phyloP scores from a whole-genome alignment of 2,329 filamentous ascomycete species.

The Blastomyces emzantsi region DNA sequence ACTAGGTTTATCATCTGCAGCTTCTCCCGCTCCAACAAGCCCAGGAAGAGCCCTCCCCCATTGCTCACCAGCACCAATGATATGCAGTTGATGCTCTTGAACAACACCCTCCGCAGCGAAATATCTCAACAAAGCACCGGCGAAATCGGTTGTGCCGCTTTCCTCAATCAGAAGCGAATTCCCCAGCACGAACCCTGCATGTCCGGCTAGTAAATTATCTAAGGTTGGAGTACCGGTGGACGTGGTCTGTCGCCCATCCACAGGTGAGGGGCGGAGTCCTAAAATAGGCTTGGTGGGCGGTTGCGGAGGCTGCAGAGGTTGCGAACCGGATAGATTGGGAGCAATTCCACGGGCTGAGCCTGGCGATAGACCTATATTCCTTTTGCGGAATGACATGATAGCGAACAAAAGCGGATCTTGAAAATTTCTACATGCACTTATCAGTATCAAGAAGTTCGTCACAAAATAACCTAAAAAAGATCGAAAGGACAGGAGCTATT shows the following conservation, averaged over 20 bases:
- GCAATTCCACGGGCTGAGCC: slow-evolving; percentile 28
- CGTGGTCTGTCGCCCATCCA: slow-evolving; percentile 78
- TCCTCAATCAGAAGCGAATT: slow-evolving; percentile 76
- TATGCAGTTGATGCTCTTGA: slow-evolving; percentile 81
- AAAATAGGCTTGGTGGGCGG: slow-evolving; percentile 27
- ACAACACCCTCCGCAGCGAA: slow-evolving; percentile 89
- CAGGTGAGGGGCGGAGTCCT: slow-evolving; percentile 71
- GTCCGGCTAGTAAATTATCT: slow-evolving; percentile 75
- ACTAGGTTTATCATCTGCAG: slow-evolving; percentile 36
- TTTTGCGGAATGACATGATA: slow-evolving; percentile 59
- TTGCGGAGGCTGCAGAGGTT: slow-evolving; percentile 13
- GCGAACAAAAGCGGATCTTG: background rate
- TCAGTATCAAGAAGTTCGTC: background rate
- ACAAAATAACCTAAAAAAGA: background rate
- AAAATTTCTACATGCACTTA: background rate
- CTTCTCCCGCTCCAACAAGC: slow-evolving; percentile 45
- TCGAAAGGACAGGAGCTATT: background rate
- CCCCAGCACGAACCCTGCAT: slow-evolving; percentile 74
- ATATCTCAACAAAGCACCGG: slow-evolving; percentile 71
- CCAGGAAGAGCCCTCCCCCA: slow-evolving; percentile 84
- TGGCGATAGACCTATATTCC: slow-evolving; percentile 50
- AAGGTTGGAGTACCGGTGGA: slow-evolving; percentile 85
- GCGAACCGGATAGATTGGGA: slow-evolving; percentile 20
- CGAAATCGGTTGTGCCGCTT: slow-evolving; percentile 87
- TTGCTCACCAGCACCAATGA: slow-evolving; percentile 66